Base-by-base conservation (phyloP, 805 yeast genomes). In the Hanseniaspora jakobsenii region DNA sequence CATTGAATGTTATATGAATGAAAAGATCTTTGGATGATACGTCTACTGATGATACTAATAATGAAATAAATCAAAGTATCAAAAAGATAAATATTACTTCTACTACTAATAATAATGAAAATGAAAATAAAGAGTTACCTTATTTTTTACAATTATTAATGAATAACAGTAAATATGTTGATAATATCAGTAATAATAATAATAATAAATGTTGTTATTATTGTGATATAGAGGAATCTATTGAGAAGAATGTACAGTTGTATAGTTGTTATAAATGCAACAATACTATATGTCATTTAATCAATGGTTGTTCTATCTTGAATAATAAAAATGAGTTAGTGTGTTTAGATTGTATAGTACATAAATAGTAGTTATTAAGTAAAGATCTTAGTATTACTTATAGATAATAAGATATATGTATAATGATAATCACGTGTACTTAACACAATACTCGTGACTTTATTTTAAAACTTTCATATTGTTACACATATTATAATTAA, bases 301-400 rank as follows among this genome's bases (percentile, higher is more conserved):
- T 10, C 12, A 22, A 29, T 9, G 46, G 46, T 3, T 42, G 46
- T 24, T 42, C 46, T 3, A 42, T 42, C 18, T 3, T 34, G 18
- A 32, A 42, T 16, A 12, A 21, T 17, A 7, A 28, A 9, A 35
- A n/a, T 24, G 17, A 6, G 18, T n/a, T 42, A 2, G 34, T 17
- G 10, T 42, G 46, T 29, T 18, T 42, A 26, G 39, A 42, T 5
- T 42, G 46, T 16, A 4, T 42, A n/a, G n/a, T n/a, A n/a, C n/a
- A n/a, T n/a, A n/a, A n/a, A n/a, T n/a, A n/a, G n/a, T n/a, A n/a
- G n/a, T n/a, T n/a, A n/a, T n/a, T n/a, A n/a, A n/a, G n/a, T n/a
- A n/a, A n/a, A n/a, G n/a, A n/a, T n/a, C n/a, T n/a, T n/a, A n/a
- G n/a, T n/a, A n/a, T n/a, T n/a, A n/a, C n/a, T n/a, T n/a, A n/a